Evolutionary conservation across 352 stramenopile genomes (phyloP), one percentile per base, ranked within the genome.

Genomic region (Globisporangium ultimum): DNA sequence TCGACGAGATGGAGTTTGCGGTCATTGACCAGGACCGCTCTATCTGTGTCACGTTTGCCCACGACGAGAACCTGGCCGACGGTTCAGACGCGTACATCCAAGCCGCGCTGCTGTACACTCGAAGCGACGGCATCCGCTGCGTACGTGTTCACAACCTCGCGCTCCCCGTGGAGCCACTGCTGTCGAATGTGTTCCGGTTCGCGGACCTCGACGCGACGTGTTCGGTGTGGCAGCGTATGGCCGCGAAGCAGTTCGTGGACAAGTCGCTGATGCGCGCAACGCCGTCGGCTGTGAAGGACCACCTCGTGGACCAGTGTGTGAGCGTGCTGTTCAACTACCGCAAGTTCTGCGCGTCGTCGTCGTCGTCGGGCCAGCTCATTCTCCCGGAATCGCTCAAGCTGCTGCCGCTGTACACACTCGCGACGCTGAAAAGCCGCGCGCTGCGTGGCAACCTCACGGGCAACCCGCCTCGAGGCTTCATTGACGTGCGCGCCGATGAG

Each of bases 121-220:
- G 82, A 13, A 86, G 78, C 57, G 80, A 93, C 55, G 88, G 88
- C 34, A 72, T 93, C 40, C 87, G 90, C 53, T 91, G 87, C 55
- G 89, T 98, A 36, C 90, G 91, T 48, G 91, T 97, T 55, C 91
- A 98, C 74, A 98, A 96, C 58, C 55, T 97, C 34, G 86, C 86
- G 17, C 48, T 97, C 28, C 78, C 77, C 17, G 84, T 91, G 32
- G 83, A 93, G 21, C 69, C 73, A 6, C 64, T 95, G 53, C 62
- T 96, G 17, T 86, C 84, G 41, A 95, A 96, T 62, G 78, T 97
- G 20, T 97, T 96, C 70, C 86, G 84, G 34, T 89, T 91, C 41
- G 88, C 87, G 1, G 89, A 97, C 54, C 63, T 96, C 48, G 90
- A 97, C 45, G 87, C 88, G 14, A 92, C 87, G 4, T 91, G 85